Evolutionary conservation across 345 rosid genomes (phyloP).

Genomic region (Brassica cretica): DNA sequence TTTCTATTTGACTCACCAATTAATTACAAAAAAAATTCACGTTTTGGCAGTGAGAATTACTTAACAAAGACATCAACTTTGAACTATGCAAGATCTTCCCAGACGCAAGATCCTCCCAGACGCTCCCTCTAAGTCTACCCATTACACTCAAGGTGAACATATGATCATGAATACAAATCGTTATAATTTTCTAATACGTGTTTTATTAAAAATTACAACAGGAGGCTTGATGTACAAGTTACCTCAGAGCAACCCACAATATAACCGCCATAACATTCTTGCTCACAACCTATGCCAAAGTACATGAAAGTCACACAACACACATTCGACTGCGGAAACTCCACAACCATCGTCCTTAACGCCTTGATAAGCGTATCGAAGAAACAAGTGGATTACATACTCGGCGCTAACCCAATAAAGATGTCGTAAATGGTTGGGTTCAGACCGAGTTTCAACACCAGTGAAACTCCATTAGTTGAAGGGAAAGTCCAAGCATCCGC

Average conservation of each 20-base stretch:
- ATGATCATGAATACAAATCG: too few relatives aligned
- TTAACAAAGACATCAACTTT: constrained; percentile 35
- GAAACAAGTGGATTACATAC: constrained; percentile 79
- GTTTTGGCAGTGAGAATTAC: constrained; percentile 53
- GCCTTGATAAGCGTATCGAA: constrained; percentile 60
- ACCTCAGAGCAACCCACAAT: constrained; percentile 73
- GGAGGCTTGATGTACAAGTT: constrained; percentile 55
- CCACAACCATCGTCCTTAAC: constrained; percentile 49
- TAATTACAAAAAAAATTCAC: not conserved
- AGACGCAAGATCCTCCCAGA: too few relatives aligned
- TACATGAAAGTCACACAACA: constrained; percentile 64
- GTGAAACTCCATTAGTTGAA: too few relatives aligned
- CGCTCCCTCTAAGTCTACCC: too few relatives aligned
- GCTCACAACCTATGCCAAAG: constrained; percentile 82
- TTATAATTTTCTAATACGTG: too few relatives aligned
- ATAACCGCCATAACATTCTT: constrained; percentile 77
- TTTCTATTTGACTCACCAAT: not conserved
- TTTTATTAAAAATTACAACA: not conserved
- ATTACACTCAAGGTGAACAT: too few relatives aligned
- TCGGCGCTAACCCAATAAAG: constrained; percentile 49
- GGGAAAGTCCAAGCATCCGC: too few relatives aligned
- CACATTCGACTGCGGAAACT: constrained; percentile 68
- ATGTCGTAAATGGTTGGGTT: constrained; percentile 82
- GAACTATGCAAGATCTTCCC: too few relatives aligned
- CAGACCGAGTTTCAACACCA: constrained; percentile 47